These are phyloP conservation scores for Marasmius tenuissimus DNA, from an alignment of 1,284 basidiomycete species.

Conservation along the genomic window DNA sequence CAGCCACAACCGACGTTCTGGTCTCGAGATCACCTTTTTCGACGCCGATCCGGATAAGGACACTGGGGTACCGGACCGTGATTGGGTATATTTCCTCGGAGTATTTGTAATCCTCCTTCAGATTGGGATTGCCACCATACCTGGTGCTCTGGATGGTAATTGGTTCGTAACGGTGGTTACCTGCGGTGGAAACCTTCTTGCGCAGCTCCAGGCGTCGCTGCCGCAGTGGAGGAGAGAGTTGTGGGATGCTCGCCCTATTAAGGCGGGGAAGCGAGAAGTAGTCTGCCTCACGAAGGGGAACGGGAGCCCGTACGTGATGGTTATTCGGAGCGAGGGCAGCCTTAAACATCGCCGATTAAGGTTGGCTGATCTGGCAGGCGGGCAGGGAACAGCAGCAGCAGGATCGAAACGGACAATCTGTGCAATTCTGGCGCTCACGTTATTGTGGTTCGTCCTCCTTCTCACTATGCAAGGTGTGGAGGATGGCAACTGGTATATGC, in stretches of 20 bases:
- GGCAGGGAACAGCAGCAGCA: not conserved
- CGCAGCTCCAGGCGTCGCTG: slow-evolving; percentile 21
- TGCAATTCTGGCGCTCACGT: slow-evolving; percentile 7
- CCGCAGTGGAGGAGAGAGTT: slow-evolving; percentile 32
- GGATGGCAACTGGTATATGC: slow-evolving; percentile 20
- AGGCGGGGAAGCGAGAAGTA: slow-evolving; percentile 16
- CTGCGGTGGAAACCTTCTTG: slow-evolving; percentile 23
- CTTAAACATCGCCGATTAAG: not conserved
- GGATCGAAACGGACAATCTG: not conserved
- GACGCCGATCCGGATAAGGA: not conserved
- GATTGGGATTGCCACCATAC: slow-evolving; percentile 26
- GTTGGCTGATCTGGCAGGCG: slow-evolving; percentile 28
- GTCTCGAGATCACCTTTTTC: slow-evolving; percentile 7
- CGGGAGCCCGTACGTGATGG: slow-evolving; percentile 14
- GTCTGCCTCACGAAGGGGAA: slow-evolving; percentile 30
- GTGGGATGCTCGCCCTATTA: slow-evolving; percentile 22
- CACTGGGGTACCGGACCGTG: slow-evolving; percentile 22
- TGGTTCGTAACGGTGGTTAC: slow-evolving; percentile 30
- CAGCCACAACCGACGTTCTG: not conserved
- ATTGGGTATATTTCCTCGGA: slow-evolving; percentile 29
- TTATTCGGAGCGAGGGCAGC: not conserved
- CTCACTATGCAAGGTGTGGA: slow-evolving; percentile 17
- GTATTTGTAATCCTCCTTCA: slow-evolving; percentile 24
- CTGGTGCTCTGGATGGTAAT: slow-evolving; percentile 21
- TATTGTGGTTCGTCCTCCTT: slow-evolving; percentile 19